Evolutionary conservation across 495 filamentous ascomycete species (phyloP).

Genomic region (Penicillium taxi): DNA sequence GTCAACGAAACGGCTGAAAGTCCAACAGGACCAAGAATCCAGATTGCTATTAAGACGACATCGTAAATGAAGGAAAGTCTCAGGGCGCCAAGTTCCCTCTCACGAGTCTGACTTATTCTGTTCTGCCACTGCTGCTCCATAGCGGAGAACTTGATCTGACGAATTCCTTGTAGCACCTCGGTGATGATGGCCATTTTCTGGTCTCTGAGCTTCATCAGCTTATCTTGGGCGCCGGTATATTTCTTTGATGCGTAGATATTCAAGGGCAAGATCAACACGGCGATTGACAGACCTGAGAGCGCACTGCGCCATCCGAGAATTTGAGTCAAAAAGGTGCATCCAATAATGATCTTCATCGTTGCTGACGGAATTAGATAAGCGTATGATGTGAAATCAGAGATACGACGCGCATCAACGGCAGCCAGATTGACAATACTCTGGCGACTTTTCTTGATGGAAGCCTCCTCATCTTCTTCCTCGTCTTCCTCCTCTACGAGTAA

Average conservation of each 20-base stretch:
- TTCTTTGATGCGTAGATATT: slow-evolving; percentile 62
- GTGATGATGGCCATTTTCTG: slow-evolving; percentile 70
- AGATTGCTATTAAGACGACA: slow-evolving; percentile 47
- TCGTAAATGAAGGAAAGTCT: slow-evolving; percentile 61
- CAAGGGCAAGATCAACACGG: slow-evolving; percentile 55
- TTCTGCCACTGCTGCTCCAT: slow-evolving; percentile 72
- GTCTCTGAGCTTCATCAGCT: slow-evolving; percentile 73
- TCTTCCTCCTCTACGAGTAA: slow-evolving; percentile 29
- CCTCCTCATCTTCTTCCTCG: slow-evolving; percentile 41
- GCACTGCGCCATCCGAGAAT: slow-evolving; percentile 70
- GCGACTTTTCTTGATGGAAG: slow-evolving; percentile 54
- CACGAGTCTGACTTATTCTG: slow-evolving; percentile 59
- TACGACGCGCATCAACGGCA: slow-evolving; percentile 65
- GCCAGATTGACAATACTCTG: slow-evolving; percentile 76
- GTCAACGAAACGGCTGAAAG: slow-evolving; percentile 64
- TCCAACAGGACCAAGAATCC: slow-evolving; percentile 68
- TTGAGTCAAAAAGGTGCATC: slow-evolving; percentile 54
- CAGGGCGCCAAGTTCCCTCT: slow-evolving; percentile 55
- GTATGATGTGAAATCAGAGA: slow-evolving; percentile 62
- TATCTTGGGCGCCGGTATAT: slow-evolving; percentile 58
- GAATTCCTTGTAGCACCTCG: slow-evolving; percentile 73
- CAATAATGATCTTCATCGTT: slow-evolving; percentile 54
- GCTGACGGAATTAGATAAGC: slow-evolving; percentile 54
- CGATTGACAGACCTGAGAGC: slow-evolving; percentile 57
- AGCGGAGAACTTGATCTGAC: slow-evolving; percentile 84